Evolutionary conservation across 345 rosid genomes (phyloP), one percentile per base, ranked within the genome.

Genomic region (Gossypium stocksii): DNA sequence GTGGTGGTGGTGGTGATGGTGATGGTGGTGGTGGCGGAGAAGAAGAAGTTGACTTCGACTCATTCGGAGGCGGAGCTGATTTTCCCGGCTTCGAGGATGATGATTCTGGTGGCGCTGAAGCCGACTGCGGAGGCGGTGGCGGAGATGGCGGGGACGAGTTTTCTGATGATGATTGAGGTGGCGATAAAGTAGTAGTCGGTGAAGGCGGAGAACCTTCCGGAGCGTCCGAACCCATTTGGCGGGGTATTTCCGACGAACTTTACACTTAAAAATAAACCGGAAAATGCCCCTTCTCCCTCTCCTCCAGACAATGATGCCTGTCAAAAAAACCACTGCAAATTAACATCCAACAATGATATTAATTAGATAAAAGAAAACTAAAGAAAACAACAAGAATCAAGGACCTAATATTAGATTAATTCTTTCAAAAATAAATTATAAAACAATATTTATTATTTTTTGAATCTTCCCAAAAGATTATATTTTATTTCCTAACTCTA

Each of bases 41-140:
- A 60, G 43, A 14, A 13, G 78, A 62, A 46, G 77, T 49, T 16
- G 79, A 70, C 34, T 65, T 22, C 17, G 41, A 67, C 51, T 34
- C 41, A 34, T 34, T 34, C 2, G 84, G 53, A 2, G 83, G 53
- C 1, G 73, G 74, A 44, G 83, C 53, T 25, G 90, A 82, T 12
- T 75, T 67, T 2, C 19, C 27, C 20, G 61, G 61, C 20, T 82
- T 45, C 1, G 85, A 82, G 15, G 87, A 83, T 1, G 89, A 82
- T 11, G 85, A 81, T 9, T 79, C 66, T 2, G 84, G 53, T 1
- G 73, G 74, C 41, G 83, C 53, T 43, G 91, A 81, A 16, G 86
- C 81, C 3, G 87, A 78, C 3, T 76, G 16, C 29, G 27, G 14
- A 0, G 17, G 20, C 41, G 17, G 64, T 23, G 84, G 43, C 1